These are phyloP conservation scores for Calocybe gambosa DNA, from an alignment of 1,284 basidiomycete species.

Conservation along the genomic window DNA sequence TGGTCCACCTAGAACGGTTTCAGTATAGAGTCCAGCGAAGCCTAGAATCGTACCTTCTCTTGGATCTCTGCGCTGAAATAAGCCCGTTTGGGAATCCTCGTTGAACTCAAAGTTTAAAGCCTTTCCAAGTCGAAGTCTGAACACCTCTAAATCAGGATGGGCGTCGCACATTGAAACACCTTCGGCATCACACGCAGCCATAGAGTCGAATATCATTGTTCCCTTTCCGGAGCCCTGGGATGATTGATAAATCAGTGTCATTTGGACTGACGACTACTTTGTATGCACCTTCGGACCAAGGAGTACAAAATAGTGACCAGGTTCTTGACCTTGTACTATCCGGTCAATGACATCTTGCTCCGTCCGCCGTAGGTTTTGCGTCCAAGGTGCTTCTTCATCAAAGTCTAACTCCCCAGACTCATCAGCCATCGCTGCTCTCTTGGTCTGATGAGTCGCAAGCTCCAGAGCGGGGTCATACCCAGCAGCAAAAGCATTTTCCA, in stretches of 20 bases:
- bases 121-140: slow-evolving; percentile 77
- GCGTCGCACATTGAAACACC: slow-evolving; percentile 42
- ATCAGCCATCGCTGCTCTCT: slow-evolving; percentile 20
- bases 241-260: background rate
- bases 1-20: slow-evolving; percentile 51
- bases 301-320: slow-evolving; percentile 71
- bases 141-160: slow-evolving; percentile 61
- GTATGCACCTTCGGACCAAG: slow-evolving; percentile 64
- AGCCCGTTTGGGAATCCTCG: slow-evolving; percentile 72
- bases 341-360: slow-evolving; percentile 75
- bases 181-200: slow-evolving; percentile 70
- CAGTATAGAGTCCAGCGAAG: background rate
- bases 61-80: slow-evolving; percentile 81
- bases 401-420: slow-evolving; percentile 32
- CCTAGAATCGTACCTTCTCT: slow-evolving; percentile 49
- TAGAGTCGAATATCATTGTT: slow-evolving; percentile 78
- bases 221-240: slow-evolving; percentile 50
- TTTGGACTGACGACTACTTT: background rate
- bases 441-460: slow-evolving; percentile 46
- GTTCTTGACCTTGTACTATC: slow-evolving; percentile 69
- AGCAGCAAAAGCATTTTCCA: slow-evolving; percentile 56
- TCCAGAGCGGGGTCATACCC: slow-evolving; percentile 79
- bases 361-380: slow-evolving; percentile 57
- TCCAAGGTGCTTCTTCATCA: slow-evolving; percentile 38
- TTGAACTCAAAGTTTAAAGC: slow-evolving; percentile 74